Conservation (phyloP, 176 grass and related monocot genomes). For the Avena atlantica region DNA sequence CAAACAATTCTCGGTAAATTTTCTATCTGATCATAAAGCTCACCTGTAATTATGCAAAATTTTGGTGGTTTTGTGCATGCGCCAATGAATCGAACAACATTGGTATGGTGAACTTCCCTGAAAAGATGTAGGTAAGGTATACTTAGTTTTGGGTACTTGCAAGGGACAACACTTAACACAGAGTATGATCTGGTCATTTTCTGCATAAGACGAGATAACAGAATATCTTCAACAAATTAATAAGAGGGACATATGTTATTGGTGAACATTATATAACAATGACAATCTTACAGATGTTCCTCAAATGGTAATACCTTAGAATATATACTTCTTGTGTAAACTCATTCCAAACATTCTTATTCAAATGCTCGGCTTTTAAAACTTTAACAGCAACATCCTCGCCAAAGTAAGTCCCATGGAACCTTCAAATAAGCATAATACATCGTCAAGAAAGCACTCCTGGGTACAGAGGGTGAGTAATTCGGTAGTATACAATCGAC, state of each 20-base stretch:
- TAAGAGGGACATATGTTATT: conserved; percentile 12
- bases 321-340: conserved; percentile 98
- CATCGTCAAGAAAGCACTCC: conserved; percentile 1
- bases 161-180: conserved; percentile 6
- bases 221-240: neutral
- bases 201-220: conserved; percentile 2
- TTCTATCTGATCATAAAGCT: conserved; percentile 40
- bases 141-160: conserved; percentile 33
- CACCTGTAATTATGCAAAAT: conserved; percentile 93
- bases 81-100: conserved; percentile 98
- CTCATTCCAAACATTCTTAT: conserved; percentile 79
- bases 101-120: conserved; percentile 96
- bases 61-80: conserved; percentile 92
- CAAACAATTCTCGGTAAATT: conserved; percentile 23
- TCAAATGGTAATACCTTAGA: conserved; percentile 77
- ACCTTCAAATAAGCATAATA: conserved; percentile 67
- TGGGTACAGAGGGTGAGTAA: conserved; percentile 34
- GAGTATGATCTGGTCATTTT: conserved; percentile 14
- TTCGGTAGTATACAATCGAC: conserved; percentile 61
- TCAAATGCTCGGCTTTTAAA: conserved; percentile 89
- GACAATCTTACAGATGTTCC: conserved; percentile 15
- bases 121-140: conserved; percentile 44
- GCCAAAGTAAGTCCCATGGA: conserved; percentile 85
- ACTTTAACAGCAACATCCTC: conserved; percentile 98
- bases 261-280: conserved; percentile 28